Conservation (phyloP, 306 rosid species). For the Geum urbanum region DNA sequence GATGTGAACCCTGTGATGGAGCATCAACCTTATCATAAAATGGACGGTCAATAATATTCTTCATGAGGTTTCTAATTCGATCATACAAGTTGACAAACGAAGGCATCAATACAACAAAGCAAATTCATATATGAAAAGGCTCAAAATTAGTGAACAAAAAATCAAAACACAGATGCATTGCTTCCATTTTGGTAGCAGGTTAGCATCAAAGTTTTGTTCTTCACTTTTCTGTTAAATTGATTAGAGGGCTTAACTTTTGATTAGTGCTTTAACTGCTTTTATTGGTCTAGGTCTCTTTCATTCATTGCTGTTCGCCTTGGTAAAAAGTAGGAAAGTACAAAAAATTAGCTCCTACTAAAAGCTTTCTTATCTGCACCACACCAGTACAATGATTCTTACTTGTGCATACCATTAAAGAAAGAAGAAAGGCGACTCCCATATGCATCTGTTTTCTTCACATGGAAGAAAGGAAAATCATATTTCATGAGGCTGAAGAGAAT, state of each 20-base stretch:
- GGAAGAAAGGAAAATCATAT: constrained; percentile 41
- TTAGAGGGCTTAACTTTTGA: not conserved
- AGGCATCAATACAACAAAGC: constrained; percentile 21
- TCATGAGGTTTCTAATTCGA: constrained; percentile 24
- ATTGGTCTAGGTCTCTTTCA: too few relatives aligned
- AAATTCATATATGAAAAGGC: constrained; percentile 27
- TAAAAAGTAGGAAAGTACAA: not conserved
- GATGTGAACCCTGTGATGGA: not conserved
- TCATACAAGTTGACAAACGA: constrained; percentile 24
- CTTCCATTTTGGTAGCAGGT: not conserved
- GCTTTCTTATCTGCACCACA: not conserved
- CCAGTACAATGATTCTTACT: not conserved
- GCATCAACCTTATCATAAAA: not conserved
- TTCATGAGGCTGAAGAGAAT: constrained; percentile 37
- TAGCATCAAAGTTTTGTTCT: not conserved
- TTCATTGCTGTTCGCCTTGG: too few relatives aligned
- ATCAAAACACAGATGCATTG: not conserved
- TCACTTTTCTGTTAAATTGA: not conserved
- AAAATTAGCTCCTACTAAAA: too few relatives aligned
- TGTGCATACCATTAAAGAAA: not conserved
- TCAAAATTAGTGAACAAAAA: constrained; percentile 24
- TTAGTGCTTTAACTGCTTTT: not conserved
- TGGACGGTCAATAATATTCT: constrained; percentile 34
- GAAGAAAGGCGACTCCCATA: not conserved
- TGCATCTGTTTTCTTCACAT: constrained; percentile 31